phyloP scores from a whole-genome alignment of 768 basidiomycete genomes.

The Boletus tylopilopsis region DNA sequence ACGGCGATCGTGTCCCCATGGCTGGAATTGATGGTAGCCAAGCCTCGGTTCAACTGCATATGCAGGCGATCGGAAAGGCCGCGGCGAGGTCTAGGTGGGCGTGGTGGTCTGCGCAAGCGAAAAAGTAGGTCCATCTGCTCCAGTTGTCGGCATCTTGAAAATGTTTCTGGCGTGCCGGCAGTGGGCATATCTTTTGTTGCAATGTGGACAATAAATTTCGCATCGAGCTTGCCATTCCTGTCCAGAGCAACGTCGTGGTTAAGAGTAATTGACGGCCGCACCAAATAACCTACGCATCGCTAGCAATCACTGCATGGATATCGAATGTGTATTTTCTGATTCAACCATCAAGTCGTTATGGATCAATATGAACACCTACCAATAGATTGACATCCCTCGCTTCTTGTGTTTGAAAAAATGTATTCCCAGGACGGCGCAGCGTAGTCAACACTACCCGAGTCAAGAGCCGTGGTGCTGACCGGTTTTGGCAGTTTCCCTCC shows the following conservation, averaged over 20 bases:
- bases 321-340: neutral
- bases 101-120: neutral
- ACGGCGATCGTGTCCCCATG: constrained; percentile 7
- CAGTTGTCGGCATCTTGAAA: constrained; percentile 11
- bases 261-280: too few species aligned
- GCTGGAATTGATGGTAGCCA: neutral
- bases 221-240: constrained; percentile 39
- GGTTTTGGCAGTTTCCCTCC: constrained; percentile 45
- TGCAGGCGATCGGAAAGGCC: neutral
- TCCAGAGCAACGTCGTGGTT: constrained; percentile 1
- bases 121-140: neutral
- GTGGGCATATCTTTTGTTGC: constrained; percentile 3
- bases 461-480: constrained; percentile 36
- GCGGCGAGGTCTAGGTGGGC: neutral
- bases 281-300: constrained; percentile 47
- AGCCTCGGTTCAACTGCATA: constrained; percentile 2
- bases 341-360: neutral
- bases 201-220: neutral
- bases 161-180: neutral
- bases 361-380: constrained; percentile 33
- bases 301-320: constrained; percentile 32
- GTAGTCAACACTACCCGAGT: constrained; percentile 39
- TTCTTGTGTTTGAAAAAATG: constrained; percentile 41
- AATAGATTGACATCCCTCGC: constrained; percentile 31
- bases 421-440: constrained; percentile 33